Percentiles rank a stretch among this genome's conserved stretches.
phyloP scores from a whole-genome alignment of 177 flowering plant species.

The Tripterygium wilfordii region DNA sequence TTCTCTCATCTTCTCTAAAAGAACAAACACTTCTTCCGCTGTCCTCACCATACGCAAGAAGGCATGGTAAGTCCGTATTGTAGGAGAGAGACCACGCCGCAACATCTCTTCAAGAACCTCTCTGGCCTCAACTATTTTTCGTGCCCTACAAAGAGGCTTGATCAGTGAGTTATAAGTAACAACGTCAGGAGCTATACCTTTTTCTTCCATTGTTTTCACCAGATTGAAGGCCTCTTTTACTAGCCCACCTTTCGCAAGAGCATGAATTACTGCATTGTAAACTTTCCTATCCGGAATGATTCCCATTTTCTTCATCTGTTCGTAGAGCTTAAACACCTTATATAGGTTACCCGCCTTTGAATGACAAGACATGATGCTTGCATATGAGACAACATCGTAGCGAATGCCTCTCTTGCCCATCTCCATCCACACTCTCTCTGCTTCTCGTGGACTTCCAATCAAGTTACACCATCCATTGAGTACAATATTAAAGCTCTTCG shows the following conservation, averaged over 20 bases:
- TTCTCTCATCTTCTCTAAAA: conserved; percentile 59
- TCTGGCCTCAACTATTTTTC: conserved; percentile 48
- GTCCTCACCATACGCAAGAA: conserved; percentile 49
- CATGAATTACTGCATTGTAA: conserved; percentile 73
- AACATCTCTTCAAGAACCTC: conserved; percentile 60
- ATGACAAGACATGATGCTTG: conserved; percentile 65
- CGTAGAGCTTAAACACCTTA: conserved; percentile 50
- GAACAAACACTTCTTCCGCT: conserved; percentile 58
- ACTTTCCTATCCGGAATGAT: conserved; percentile 70
- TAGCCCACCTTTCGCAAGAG: conserved; percentile 63
- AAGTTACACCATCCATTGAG: conserved; percentile 88
- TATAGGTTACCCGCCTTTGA: conserved; percentile 45
- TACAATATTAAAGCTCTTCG: conserved; percentile 82
- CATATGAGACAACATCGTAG: conserved; percentile 61
- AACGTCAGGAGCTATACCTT: conserved; percentile 45
- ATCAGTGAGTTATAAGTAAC: conserved; percentile 76
- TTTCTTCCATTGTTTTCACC: conserved; percentile 62
- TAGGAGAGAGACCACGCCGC: conserved; percentile 44
- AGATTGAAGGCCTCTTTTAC: conserved; percentile 60
- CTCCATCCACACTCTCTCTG: conserved; percentile 69
- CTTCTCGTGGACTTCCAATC: conserved; percentile 52
- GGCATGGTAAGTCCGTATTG: conserved; percentile 66
- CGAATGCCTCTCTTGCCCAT: conserved; percentile 53
- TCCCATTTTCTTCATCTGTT: conserved; percentile 53
- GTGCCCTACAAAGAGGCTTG: conserved; percentile 64